Percentiles rank a stretch among this genome's conserved stretches.
Conservation (phyloP, 805 yeast genomes). For the Kodamaea nitidulidarum region DNA sequence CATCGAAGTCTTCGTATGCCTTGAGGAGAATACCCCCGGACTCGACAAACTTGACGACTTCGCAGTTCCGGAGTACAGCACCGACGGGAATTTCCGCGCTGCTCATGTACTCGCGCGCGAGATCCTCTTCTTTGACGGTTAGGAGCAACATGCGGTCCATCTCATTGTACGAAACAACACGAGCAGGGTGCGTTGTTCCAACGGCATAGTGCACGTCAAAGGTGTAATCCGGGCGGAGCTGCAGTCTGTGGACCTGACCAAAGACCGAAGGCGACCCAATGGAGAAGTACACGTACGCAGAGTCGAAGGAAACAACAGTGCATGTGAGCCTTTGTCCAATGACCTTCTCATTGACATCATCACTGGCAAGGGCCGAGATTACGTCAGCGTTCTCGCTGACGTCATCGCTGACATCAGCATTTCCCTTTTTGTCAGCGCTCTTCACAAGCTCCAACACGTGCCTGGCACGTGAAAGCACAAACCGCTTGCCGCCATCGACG, state of each 20-base stretch:
- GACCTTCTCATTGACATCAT: no score
- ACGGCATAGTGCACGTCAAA: slow-evolving; percentile 48
- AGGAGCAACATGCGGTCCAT: slow-evolving; percentile 65
- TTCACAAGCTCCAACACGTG: slow-evolving; percentile 46
- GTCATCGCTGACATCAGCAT: no score
- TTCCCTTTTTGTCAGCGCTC: no score
- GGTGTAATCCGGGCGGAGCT: slow-evolving; percentile 47
- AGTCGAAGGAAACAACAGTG: slow-evolving; percentile 56
- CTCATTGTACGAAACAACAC: slow-evolving; percentile 67
- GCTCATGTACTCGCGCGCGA: slow-evolving; percentile 63
- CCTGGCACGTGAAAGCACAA: slow-evolving; percentile 62
- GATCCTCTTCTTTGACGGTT: slow-evolving; percentile 62
- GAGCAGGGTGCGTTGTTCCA: slow-evolving; percentile 70
- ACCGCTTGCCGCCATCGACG: slow-evolving; percentile 49
- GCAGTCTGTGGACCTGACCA: slow-evolving; percentile 81
- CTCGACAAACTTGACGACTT: slow-evolving; percentile 52
- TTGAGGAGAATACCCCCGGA: slow-evolving; percentile 62
- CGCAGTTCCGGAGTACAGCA: slow-evolving; percentile 49
- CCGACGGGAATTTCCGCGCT: slow-evolving; percentile 76
- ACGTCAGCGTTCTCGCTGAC: slow-evolving; percentile 16
- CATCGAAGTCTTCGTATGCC: slow-evolving; percentile 65
- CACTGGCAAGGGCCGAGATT: no score
- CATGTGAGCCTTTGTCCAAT: no score
- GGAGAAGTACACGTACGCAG: slow-evolving; percentile 52
- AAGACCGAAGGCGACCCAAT: slow-evolving; percentile 48